Conservation (phyloP, 2,329 filamentous ascomycete species). For the Tricladium varicosporioides region DNA sequence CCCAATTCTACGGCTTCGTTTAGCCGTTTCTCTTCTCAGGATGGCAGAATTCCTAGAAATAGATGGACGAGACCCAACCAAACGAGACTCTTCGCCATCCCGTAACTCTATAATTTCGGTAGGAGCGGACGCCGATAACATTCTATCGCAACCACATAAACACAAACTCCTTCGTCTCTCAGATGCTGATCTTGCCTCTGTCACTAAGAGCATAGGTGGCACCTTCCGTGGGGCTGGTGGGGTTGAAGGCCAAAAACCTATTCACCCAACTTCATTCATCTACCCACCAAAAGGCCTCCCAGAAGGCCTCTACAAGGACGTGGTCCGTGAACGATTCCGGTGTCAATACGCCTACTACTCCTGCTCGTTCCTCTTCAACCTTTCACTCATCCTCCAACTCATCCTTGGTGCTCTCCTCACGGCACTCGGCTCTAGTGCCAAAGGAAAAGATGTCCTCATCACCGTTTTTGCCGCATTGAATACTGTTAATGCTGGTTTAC, state of each 20-base stretch:
- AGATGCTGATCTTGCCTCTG: constrained; percentile 4
- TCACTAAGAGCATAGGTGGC: constrained; percentile 10
- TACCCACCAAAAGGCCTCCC: constrained; percentile 23
- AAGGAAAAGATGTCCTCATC: constrained; percentile 14
- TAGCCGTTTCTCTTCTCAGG: neutral
- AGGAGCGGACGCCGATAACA: neutral
- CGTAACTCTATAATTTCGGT: too few species aligned
- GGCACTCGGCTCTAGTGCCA: constrained; percentile 19
- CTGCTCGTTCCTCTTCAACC: constrained; percentile 20
- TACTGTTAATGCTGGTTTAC: constrained; percentile 13
- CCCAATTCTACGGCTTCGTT: too few species aligned
- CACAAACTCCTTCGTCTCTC: constrained; percentile 7
- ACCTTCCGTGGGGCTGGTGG: neutral
- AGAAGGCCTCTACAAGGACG: constrained; percentile 23
- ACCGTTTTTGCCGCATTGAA: constrained; percentile 25
- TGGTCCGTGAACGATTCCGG: constrained; percentile 13
- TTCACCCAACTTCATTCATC: constrained; percentile 14
- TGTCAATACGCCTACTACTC: constrained; percentile 21
- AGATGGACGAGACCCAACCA: neutral
- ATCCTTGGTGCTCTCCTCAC: constrained; percentile 27
- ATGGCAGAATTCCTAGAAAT: neutral
- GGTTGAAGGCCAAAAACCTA: constrained; percentile 4
- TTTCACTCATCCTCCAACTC: constrained; percentile 22
- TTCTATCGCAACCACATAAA: neutral
- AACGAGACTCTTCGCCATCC: too few species aligned